Evolutionary conservation across 345 rosid genomes (phyloP), one percentile per base, ranked within the genome.

Genomic region (Lepidium aucheri): DNA sequence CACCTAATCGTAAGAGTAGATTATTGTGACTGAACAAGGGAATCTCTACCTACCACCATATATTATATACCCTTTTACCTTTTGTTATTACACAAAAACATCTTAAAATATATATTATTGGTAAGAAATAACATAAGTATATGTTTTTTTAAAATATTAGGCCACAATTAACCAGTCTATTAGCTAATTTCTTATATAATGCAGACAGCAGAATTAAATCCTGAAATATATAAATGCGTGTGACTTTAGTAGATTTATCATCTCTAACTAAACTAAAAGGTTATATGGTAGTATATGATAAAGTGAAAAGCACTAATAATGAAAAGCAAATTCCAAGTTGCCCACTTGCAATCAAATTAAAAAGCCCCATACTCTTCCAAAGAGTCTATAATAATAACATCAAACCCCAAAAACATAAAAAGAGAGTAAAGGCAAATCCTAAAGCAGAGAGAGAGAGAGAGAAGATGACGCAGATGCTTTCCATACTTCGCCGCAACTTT

Each of bases 391-490:
- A 47, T 9, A 40, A 63, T 49, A 41, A 47, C 68, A 63, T 63
- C 50, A 60, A 16, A 17, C 7, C 60, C 20, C 20, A 20, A 34
- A 33, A 26, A 7, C 2, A 11, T 24, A 46, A 56, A 57, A 3
- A 67, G 28, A 53, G 50, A 56, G 33, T 9, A 10, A 53, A 33
- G 4, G 9, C 2, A 10, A 10, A n/a, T 13, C 33, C 2, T 11
- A 45, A 45, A 49, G 30, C 68, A 43, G 20, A 64, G 11, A 33
- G 12, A 40, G n/a, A n/a, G n/a, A n/a, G n/a, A n/a, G n/a, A n/a
- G n/a, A n/a, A 22, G 13, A 84, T 87, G 94, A 73, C 74, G 66
- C 77, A 66, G 26, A 59, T 74, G 73, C 55, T 86, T 26, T 65
- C 67, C 4, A 35, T 65, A 28, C 63, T 87, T 58, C 63, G 75